Conservation (phyloP, 352 stramenopile genomes). For the Elongisporangium prolatum region DNA sequence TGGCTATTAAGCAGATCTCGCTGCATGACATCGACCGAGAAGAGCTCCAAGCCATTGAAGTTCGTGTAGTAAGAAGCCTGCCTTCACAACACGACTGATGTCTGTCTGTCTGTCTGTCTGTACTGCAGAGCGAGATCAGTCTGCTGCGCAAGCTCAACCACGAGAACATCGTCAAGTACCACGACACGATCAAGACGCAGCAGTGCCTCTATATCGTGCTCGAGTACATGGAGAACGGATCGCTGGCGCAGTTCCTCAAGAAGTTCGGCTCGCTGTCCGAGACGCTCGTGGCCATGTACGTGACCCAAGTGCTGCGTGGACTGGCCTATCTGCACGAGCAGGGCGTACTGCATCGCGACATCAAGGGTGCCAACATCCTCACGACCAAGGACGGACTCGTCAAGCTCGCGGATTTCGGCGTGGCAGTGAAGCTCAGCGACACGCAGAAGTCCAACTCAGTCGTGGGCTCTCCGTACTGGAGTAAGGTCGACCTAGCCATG, state of each 20-base stretch:
- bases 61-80: too few species aligned
- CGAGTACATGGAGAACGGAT: constrained; percentile 94
- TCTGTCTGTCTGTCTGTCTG: background rate
- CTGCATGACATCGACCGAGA: constrained; percentile 82
- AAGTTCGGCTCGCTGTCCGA: constrained; percentile 91
- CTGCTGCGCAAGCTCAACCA: constrained; percentile 92
- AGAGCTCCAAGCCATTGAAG: constrained; percentile 76
- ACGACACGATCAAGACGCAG: constrained; percentile 90
- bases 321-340: constrained; percentile 90
- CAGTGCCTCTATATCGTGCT: constrained; percentile 82
- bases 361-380: constrained; percentile 93
- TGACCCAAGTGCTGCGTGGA: constrained; percentile 88
- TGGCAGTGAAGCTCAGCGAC: constrained; percentile 87
- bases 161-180: constrained; percentile 95
- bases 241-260: constrained; percentile 90
- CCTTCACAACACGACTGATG: too few species aligned
- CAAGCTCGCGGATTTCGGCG: constrained; percentile 92
- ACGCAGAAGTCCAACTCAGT: constrained; percentile 88
- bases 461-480: constrained; percentile 95
- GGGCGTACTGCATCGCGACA: constrained; percentile 90
- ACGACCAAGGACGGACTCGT: constrained; percentile 90
- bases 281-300: constrained; percentile 89
- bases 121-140: constrained; percentile 82
- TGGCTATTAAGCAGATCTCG: constrained; percentile 86
- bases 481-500: constrained; percentile 21